These are phyloP conservation scores for Vigna reflexopilosa DNA, from an alignment of 306 rosid genomes.

Conservation along the genomic window DNA sequence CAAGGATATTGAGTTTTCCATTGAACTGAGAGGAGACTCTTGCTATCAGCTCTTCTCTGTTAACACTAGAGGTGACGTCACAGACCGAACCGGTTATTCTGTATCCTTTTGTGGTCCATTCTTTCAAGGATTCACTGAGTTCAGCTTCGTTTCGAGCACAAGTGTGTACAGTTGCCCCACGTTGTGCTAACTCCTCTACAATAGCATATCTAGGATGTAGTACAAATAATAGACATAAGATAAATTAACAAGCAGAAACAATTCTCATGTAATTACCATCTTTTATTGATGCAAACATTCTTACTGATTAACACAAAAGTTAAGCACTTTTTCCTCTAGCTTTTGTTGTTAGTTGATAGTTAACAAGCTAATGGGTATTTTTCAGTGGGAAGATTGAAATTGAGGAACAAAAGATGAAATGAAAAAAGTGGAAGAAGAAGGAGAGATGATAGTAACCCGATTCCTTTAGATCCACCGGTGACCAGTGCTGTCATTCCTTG, in stretches of 20 bases:
- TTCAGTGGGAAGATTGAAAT: no score
- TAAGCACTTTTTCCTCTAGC: background rate
- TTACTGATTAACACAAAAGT: no score
- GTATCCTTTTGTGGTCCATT: conserved; percentile 47
- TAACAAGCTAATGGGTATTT: no score
- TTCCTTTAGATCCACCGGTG: conserved; percentile 48
- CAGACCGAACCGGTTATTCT: conserved; percentile 45
- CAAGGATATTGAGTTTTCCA: conserved; percentile 55
- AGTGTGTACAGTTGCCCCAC: conserved; percentile 46
- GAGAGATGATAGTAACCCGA: conserved; percentile 28
- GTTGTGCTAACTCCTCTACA: conserved; percentile 46
- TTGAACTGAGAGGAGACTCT: conserved; percentile 42
- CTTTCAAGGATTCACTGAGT: conserved; percentile 37
- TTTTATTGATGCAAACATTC: no score
- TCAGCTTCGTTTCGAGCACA: conserved; percentile 46
- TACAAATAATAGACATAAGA: no score
- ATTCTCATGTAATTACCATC: background rate
- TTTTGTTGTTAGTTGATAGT: background rate
- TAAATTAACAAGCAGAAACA: background rate
- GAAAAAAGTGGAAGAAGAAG: background rate
- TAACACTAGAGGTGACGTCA: conserved; percentile 36
- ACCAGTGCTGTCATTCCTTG: conserved; percentile 44
- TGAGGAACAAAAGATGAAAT: no score
- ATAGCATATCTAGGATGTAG: conserved; percentile 38
- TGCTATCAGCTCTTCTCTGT: conserved; percentile 36